Base-by-base conservation (phyloP, 371 early-diverging fungal species). In the Vairimorpha necatrix region DNA sequence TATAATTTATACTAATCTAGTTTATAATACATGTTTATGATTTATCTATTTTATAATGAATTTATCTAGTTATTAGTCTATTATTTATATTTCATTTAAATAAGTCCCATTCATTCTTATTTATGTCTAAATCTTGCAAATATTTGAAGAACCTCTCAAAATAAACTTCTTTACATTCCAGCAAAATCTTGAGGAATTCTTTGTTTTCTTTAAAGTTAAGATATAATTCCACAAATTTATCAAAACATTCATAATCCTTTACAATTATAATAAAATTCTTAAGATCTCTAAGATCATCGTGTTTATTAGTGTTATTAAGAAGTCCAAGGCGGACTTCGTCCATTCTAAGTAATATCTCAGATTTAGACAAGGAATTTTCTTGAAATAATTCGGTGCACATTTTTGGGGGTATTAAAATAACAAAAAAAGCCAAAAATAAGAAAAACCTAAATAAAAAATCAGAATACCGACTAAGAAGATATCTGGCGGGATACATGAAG, bases 151-250 rank as follows among this genome's bases (percentile, higher is more conserved):
- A 56, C 2, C 30, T 22, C 7, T 7, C 4, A 56, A 56, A 56
- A 56, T 56, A 56, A 16, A 16, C 20, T 2, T 6, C 6, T 26
- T 26, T 9, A 28, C 58, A 56, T 56, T 56, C 28, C 4, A 56
- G 6, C 24, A 56, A 2, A 22, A 56, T 22, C 3, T 28, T 4
- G 13, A 28, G 13, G 30, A 56, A 56, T 7, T 56, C 58, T 26
- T 22, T 28, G 1, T 28, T 28, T 28, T 56, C 28, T 56, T 56
- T 56, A 56, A 56, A 56, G 26, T 56, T 13, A 16, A 56, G 30
- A 56, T 26, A 56, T 56, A 56, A 56, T 2, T 26, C 20, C 24
- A 56, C 28, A 56, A 56, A 56, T 56, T 22, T 18, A 56, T 56
- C 58, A 56, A 56, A 56, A 56, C 58, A 56, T 28, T 56, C 58